Percentiles rank a stretch among this genome's conserved stretches.
Evolutionary conservation across 2,329 filamentous ascomycete genomes (phyloP).

Genomic region (Sporothrix pseudoabietina): DNA sequence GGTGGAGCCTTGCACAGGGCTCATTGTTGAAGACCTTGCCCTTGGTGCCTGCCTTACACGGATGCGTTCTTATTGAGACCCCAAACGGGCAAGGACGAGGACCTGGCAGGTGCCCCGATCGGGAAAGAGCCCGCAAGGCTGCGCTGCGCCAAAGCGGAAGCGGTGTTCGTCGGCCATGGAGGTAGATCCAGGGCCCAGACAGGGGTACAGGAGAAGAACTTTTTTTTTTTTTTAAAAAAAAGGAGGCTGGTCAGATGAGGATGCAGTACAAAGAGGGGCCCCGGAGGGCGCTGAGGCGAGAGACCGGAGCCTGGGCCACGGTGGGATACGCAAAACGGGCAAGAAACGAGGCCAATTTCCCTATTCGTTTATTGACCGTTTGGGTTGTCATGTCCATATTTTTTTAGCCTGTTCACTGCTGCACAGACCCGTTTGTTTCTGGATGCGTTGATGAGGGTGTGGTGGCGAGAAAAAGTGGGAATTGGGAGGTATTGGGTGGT

Average conservation of each 20-base stretch:
- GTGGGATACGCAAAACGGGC: background rate
- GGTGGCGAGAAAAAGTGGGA: constrained; percentile 6
- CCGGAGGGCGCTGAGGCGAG: background rate
- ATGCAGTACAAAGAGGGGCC: background rate
- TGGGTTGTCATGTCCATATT: background rate
- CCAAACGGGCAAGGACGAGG: constrained; percentile 7
- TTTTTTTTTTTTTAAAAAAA: no score
- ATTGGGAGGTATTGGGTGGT: background rate
- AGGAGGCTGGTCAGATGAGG: constrained; percentile 10
- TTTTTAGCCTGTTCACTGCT: constrained; percentile 8
- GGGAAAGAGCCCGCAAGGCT: constrained; percentile 14
- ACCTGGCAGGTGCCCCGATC: background rate
- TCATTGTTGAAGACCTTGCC: constrained; percentile 11
- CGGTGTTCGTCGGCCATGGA: background rate
- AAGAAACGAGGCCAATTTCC: background rate
- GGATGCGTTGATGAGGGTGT: constrained; percentile 7
- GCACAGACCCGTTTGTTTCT: constrained; percentile 13
- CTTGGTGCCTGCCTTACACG: background rate
- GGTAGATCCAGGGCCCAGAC: background rate
- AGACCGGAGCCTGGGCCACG: background rate
- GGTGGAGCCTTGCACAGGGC: background rate
- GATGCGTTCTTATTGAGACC: constrained; percentile 29
- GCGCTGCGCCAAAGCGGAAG: background rate
- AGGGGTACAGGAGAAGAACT: background rate
- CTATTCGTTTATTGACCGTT: background rate